Evolutionary conservation across 2,329 filamentous ascomycete genomes (phyloP), one percentile per base, ranked within the genome.

Genomic region (Zalaria sp.): DNA sequence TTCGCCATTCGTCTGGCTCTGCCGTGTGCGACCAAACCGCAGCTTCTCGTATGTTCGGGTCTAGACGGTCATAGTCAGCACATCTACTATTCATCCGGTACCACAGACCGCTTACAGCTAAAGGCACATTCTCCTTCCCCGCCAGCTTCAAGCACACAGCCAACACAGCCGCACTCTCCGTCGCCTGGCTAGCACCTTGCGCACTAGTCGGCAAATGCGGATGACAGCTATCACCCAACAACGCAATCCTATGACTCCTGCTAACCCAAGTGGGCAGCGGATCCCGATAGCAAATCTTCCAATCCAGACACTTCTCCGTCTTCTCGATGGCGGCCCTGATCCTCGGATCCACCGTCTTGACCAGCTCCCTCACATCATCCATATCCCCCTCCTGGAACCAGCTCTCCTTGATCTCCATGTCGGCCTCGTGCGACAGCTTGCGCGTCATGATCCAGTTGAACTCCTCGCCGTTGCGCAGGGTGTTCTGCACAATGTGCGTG

Each of bases 231-330:
- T 72, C 69, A 3, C 69, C 69, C 2, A 72, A 52, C 25, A 72
- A 54, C 3, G 61, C 67, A 41, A 72, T 68, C 35, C 61, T 60
- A 39, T 68, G 64, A 42, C 64, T 64, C 18, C 54, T 53, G 1
- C 64, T 67, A 2, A 71, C 60, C 69, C 69, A 72, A 0, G 62
- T 68, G 0, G 69, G 66, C 9, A 72, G 55, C 1, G 68, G 69
- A 47, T 72, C 68, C 34, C 69, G 60, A 46, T 71, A 72, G 37
- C 68, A 68, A 25, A 73, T 66, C 52, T 71, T 72, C 68, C 68
- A 73, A 49, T 72, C 69, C 2, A 72, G 58, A 32, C 31, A 34
- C 38, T 40, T 34, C 25, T 34, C 31, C 11, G 38, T 25, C 11
- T 34, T 35, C 28, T 34, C 69, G n/a, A 71, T 58, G 1, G 65